Base-by-base conservation (phyloP, 768 basidiomycete genomes). In the Tulasnella sp. region DNA sequence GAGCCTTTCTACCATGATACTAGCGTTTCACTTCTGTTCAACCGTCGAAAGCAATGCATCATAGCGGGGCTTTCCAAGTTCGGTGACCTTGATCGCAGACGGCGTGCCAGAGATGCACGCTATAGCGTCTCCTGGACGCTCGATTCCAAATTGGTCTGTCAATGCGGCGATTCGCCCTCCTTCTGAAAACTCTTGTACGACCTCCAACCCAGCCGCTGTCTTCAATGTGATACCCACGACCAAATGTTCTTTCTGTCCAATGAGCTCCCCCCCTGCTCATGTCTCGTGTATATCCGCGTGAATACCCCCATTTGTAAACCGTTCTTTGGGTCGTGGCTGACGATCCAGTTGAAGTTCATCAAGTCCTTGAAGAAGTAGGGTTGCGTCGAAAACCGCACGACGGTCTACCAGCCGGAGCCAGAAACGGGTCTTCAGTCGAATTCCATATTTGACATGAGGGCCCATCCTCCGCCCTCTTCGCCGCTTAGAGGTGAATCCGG, bases 101-200 rank as follows among this genome's bases (percentile, higher is more conserved):
- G 34, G 34, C 34, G 7, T 38, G 7, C 34, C 34, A 5, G 34
- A 5, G 15, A 56, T 43, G 27, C 44, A 19, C 15, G 24, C 54
- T 7, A 43, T 43, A 21, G 54, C 34, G 19, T 56, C 54, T 19
- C 19, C 27, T 7, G 41, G 24, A 43, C 29, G 44, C 5, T 30
- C 29, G 24, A 59, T 59, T 15, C 45, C 29, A 49, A 59, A 59
- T 22, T 30, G 31, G 24, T 59, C 57, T 4, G 49, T 49, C 30
- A 59, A 46, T 15, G 29, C 57, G 17, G 15, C 19, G 31, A 59
- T 41, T 29, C 57, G 48, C 25, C 49, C 57, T 46, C 25, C 34
- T 59, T 46, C 29, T 22, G 31, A 5, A 59, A 10, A 19, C 49
- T 30, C 8, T 15, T n/a, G n/a, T n/a, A n/a, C n/a, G n/a, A n/a